phyloP scores from a whole-genome alignment of 140 eudicot species.

The Senecio squalidus region DNA sequence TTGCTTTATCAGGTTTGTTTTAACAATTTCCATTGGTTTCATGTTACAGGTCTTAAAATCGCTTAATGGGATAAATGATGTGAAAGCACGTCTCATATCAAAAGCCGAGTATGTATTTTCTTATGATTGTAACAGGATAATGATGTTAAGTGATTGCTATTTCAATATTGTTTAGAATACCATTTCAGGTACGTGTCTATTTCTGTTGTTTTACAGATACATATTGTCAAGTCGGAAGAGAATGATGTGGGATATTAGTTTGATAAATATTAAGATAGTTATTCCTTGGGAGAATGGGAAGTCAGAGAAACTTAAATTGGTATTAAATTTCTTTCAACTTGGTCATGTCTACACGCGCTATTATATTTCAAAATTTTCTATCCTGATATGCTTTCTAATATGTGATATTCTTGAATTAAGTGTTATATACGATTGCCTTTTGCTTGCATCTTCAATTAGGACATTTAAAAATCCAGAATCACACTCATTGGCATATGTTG shows the following conservation, averaged over 20 bases:
- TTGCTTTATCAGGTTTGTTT: constrained; percentile 13
- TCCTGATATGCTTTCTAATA: neutral
- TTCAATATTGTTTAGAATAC: neutral
- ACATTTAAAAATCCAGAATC: constrained; percentile 9
- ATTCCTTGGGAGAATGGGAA: constrained; percentile 52
- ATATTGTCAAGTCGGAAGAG: constrained; percentile 59
- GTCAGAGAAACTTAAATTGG: constrained; percentile 46
- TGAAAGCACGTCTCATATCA: constrained; percentile 52
- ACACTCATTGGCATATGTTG: constrained; percentile 1
- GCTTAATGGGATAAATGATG: constrained; percentile 59
- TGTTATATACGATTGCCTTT: constrained; percentile 2
- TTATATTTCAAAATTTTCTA: constrained; percentile 3
- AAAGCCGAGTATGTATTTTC: constrained; percentile 64
- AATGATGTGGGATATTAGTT: constrained; percentile 61
- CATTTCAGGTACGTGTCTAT: neutral
- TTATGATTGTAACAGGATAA: constrained; percentile 9
- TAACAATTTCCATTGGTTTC: constrained; percentile 18
- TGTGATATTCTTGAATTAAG: neutral
- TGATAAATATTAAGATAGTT: constrained; percentile 36
- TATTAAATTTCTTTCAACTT: constrained; percentile 21
- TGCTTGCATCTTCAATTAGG: constrained; percentile 10
- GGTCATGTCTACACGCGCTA: constrained; percentile 2
- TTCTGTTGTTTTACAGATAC: constrained; percentile 49
- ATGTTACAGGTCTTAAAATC: constrained; percentile 63
- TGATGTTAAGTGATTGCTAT: too few relatives aligned